phyloP scores from a whole-genome alignment of 108 stramenopile genomes.

The Cyclostephanos tholiformis region DNA sequence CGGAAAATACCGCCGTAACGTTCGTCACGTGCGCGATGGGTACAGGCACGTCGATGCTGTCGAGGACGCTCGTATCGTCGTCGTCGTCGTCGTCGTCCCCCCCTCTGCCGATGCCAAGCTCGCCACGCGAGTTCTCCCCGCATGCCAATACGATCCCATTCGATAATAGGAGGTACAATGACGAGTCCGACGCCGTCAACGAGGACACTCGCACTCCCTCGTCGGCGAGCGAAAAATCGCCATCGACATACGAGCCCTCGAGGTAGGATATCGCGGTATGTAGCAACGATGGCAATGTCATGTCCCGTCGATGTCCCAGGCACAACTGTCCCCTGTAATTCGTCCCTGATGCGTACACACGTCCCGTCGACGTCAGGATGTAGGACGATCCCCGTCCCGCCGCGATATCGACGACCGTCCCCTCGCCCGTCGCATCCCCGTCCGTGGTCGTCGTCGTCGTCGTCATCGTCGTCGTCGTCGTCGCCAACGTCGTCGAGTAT shows the following conservation, averaged over 20 bases:
- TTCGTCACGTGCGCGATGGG: constrained; percentile 12
- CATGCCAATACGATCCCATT: constrained; percentile 36
- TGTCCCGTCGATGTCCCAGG: constrained; percentile 31
- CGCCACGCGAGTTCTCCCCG: constrained; percentile 39
- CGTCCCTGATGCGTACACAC: constrained; percentile 29
- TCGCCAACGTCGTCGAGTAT: background rate
- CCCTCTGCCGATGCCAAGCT: constrained; percentile 18
- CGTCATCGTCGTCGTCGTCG: background rate
- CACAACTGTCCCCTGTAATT: constrained; percentile 47
- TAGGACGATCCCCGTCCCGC: constrained; percentile 45
- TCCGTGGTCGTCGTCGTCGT: constrained; percentile 7
- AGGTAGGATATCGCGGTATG: background rate
- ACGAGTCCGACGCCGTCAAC: constrained; percentile 29
- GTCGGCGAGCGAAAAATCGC: constrained; percentile 11
- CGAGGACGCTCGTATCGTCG: background rate
- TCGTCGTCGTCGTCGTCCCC: no score
- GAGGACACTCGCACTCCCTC: background rate
- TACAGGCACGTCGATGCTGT: constrained; percentile 23
- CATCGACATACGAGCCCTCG: background rate
- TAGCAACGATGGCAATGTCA: constrained; percentile 18
- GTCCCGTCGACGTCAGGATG: constrained; percentile 29
- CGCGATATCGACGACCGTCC: background rate
- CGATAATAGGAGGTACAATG: constrained; percentile 28
- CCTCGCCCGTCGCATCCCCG: background rate
- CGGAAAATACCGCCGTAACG: constrained; percentile 25